Percentiles rank a stretch among this genome's conserved stretches.
Evolutionary conservation across 495 filamentous ascomycete genomes (phyloP).

Genomic region (Talaromyces liani): DNA sequence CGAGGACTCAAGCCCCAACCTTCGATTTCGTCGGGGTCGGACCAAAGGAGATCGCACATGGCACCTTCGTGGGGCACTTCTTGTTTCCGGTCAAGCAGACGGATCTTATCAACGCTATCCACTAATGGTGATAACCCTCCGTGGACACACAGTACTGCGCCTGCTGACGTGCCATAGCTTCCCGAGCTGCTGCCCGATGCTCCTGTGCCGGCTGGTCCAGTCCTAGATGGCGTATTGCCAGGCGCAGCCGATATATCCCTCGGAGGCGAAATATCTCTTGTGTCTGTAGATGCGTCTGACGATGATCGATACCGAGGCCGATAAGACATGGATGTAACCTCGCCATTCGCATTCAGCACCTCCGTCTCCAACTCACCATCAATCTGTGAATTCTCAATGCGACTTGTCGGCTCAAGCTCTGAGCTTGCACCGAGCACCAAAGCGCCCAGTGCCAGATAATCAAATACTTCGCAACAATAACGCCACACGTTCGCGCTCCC

Average conservation of each 20-base stretch:
- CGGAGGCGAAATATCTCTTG: conserved; percentile 35
- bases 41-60: conserved; percentile 98
- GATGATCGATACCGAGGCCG: conserved; percentile 36
- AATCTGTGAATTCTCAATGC: conserved; percentile 39
- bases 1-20: conserved; percentile 94
- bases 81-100: conserved; percentile 91
- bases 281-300: conserved; percentile 27
- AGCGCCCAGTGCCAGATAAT: conserved; percentile 92
- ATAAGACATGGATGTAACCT: conserved; percentile 66
- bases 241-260: conserved; percentile 39
- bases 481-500: conserved; percentile 96
- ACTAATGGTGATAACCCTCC: conserved; percentile 87
- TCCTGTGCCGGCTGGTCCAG: conserved; percentile 71
- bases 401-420: conserved; percentile 46
- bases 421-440: conserved; percentile 86
- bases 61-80: conserved; percentile 97
- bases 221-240: conserved; percentile 32
- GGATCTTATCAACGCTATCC: conserved; percentile 92
- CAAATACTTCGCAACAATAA: conserved; percentile 98
- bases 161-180: conserved; percentile 53
- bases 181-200: conserved; percentile 61
- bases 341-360: conserved; percentile 73
- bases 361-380: conserved; percentile 84
- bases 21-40: conserved; percentile 96
- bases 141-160: conserved; percentile 91